These are phyloP conservation scores for Aspergillus amoenus DNA, from an alignment of 2,329 filamentous ascomycete species.

Conservation along the genomic window DNA sequence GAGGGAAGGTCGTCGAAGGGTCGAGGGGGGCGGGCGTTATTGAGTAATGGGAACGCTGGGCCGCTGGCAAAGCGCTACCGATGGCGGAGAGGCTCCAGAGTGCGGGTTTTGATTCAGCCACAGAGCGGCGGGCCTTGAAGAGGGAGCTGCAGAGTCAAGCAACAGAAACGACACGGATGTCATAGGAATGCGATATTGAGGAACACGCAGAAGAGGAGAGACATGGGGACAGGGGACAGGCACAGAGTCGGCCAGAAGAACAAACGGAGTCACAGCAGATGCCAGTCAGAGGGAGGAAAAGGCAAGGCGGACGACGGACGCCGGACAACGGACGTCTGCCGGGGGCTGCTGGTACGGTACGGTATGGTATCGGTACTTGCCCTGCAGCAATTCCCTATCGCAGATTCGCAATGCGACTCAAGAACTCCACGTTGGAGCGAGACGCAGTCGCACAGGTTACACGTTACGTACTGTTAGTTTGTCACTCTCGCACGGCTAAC, in stretches of 20 bases:
- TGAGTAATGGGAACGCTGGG: conserved; percentile 17
- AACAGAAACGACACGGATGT: conserved; percentile 4
- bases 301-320: background rate
- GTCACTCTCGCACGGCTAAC: background rate
- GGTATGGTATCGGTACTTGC: conserved; percentile 7
- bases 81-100: conserved; percentile 25
- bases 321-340: too few relatives aligned
- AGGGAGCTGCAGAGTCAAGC: conserved; percentile 11
- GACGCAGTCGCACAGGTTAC: conserved; percentile 2
- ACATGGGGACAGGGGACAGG: conserved; percentile 9
- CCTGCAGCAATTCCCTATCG: background rate
- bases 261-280: conserved; percentile 13
- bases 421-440: background rate
- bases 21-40: conserved; percentile 6
- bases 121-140: conserved; percentile 14
- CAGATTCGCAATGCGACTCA: background rate
- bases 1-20: conserved; percentile 10
- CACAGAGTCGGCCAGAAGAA: conserved; percentile 7
- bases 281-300: conserved; percentile 3
- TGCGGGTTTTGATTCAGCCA: conserved; percentile 21
- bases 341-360: background rate
- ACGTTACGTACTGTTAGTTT: background rate
- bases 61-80: conserved; percentile 19
- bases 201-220: conserved; percentile 12
- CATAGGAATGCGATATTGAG: conserved; percentile 11